phyloP scores from a whole-genome alignment of 768 basidiomycete genomes.

The Lactarius quietus region DNA sequence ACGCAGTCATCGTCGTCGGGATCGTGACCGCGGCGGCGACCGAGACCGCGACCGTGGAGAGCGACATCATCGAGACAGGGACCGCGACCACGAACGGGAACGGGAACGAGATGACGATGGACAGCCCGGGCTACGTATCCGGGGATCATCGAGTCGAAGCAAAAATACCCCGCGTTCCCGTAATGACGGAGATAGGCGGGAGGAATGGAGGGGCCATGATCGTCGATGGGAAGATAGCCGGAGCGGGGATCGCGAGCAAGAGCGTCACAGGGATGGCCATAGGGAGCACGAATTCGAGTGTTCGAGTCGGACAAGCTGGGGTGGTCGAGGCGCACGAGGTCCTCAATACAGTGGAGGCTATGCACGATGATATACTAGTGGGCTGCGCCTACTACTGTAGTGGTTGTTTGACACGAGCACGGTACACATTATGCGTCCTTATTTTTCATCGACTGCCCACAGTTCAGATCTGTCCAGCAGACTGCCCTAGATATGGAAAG shows the following conservation, averaged over 20 bases:
- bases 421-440: background rate
- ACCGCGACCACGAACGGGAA: slow-evolving; percentile 25
- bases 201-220: slow-evolving; percentile 18
- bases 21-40: slow-evolving; percentile 1
- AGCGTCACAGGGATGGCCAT: slow-evolving; percentile 1
- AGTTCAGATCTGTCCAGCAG: background rate
- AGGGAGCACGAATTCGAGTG: background rate
- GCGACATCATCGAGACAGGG: slow-evolving; percentile 22
- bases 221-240: slow-evolving; percentile 20
- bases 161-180: slow-evolving; percentile 3
- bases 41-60: slow-evolving; percentile 22
- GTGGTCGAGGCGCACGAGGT: slow-evolving; percentile 27
- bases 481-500: background rate
- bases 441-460: background rate
- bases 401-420: background rate
- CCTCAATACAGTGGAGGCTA: slow-evolving; percentile 36
- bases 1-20: background rate
- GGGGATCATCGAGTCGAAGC: slow-evolving; percentile 6
- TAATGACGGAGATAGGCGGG: slow-evolving; percentile 4
- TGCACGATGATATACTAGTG: slow-evolving; percentile 26
- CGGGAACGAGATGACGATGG: slow-evolving; percentile 18
- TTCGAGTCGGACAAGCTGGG: slow-evolving; percentile 18
- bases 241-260: slow-evolving; percentile 19
- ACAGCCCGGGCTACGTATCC: background rate
- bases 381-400: background rate